Evolutionary conservation across 306 rosid genomes (phyloP).

Genomic region (Dalbergia cochinchinensis): DNA sequence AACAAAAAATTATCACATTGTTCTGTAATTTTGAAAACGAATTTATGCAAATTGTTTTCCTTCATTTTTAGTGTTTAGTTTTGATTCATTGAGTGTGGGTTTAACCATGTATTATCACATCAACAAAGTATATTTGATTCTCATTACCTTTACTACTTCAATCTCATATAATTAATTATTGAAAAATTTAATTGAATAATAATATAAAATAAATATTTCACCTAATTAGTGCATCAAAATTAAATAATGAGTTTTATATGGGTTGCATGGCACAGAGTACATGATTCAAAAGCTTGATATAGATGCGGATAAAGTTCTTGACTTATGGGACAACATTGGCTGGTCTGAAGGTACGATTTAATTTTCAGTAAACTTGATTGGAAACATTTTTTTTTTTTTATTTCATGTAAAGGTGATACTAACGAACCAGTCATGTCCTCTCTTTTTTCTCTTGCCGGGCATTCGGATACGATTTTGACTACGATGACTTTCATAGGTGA

Average conservation of each 20-base stretch:
- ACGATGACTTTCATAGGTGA: conserved; percentile 81
- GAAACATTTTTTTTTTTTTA: neutral
- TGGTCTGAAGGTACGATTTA: neutral
- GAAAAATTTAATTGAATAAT: too few relatives aligned
- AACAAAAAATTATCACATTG: neutral
- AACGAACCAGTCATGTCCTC: neutral
- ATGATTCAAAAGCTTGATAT: neutral
- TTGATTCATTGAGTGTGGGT: too few relatives aligned
- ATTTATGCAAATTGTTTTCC: too few relatives aligned
- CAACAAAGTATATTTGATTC: too few relatives aligned
- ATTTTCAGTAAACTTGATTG: too few relatives aligned
- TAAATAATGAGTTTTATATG: neutral
- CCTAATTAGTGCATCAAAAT: too few relatives aligned
- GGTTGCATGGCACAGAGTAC: neutral
- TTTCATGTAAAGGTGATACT: neutral
- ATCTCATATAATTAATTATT: too few relatives aligned
- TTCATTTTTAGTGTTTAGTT: too few relatives aligned
- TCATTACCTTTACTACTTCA: too few relatives aligned
- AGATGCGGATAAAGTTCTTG: neutral
- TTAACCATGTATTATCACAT: too few relatives aligned
- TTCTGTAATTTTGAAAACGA: neutral
- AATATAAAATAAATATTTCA: too few relatives aligned
- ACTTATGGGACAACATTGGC: neutral
- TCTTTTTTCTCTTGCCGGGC: conserved; percentile 60
- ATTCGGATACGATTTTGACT: conserved; percentile 73